Conservation (phyloP, 176 grass and related monocot genomes). For the Hordeum marinum region DNA sequence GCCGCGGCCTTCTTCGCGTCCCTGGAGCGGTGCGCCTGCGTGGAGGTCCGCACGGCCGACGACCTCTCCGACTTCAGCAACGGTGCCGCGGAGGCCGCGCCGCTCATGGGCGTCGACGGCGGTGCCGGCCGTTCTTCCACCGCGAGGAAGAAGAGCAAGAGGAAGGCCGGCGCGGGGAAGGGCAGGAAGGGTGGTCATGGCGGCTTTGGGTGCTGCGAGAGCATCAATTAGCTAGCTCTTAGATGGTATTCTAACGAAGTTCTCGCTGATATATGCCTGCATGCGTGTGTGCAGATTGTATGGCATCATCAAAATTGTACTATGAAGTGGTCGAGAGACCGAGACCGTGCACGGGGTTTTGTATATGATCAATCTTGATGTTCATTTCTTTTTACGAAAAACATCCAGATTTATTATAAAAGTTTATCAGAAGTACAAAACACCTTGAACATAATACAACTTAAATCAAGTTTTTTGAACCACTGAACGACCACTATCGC, state of each 20-base stretch:
- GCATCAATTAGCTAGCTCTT: not conserved
- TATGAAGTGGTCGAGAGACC: not conserved
- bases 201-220: not conserved
- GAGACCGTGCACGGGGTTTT: no score
- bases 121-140: not conserved
- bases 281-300: not conserved
- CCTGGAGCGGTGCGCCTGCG: constrained; percentile 26
- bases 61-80: not conserved
- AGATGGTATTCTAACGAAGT: not conserved
- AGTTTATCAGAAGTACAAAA: no score
- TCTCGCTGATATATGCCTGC: not conserved
- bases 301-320: not conserved
- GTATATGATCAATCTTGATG: no score
- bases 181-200: not conserved
- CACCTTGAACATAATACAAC: no score
- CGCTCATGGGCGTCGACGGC: not conserved
- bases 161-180: not conserved
- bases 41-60: not conserved
- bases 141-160: not conserved
- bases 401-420: no score
- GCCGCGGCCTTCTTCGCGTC: constrained; percentile 31
- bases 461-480: no score
- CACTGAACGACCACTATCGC: no score
- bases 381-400: no score
- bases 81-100: not conserved